Base-by-base conservation (phyloP, 345 rosid genomes). In the Eutrema heterophyllum region DNA sequence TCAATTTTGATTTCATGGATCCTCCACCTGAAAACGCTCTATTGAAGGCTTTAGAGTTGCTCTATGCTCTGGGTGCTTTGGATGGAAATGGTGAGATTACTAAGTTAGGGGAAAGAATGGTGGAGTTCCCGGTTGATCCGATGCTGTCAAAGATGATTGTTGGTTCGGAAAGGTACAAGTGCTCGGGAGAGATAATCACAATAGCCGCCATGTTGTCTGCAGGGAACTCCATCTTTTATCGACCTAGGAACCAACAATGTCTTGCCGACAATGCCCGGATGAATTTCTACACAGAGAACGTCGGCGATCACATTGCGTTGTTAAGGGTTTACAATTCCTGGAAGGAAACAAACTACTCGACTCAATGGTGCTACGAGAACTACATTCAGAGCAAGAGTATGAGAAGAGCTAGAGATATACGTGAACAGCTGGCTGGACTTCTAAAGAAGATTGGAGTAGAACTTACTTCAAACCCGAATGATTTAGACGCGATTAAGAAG, bases 331-430 rank as follows among this genome's bases (percentile, higher is more conserved):
- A 86, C 79, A 83, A 74, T 72, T 79, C 96, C 18, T 95, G 99
- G 99, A 88, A 84, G 83, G 97, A 92, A 74, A 83, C 86, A 63
- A 90, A 95, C 81, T 90, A 75, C 79, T 87, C 96, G 3, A 88
- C 91, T 0, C 96, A 88, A 48, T 95, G 99, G 97, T 95, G 99
- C 78, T 92, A 85, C 36, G 99, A 95, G 78, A 92, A 87, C 82
- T 95, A 82, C 80, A 95, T 92, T 70, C 99, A 95, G 93, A 97
- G 88, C 43, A 82, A 92, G 87, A 92, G 93, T 63, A 90, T 95
- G 92, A 95, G 85, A 64, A 86, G 97, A 62, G 99, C 99, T 33
- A 86, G 97, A 80, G 99, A 95, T 65, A 82, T 92, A 45, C 79
- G 94, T 54, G 97, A 88, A 72, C 99, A 95, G 79, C 75, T 90